Percentiles rank a stretch among this genome's conserved stretches.
Evolutionary conservation across 352 stramenopile species (phyloP).

Genomic region (Pythium aquatile): DNA sequence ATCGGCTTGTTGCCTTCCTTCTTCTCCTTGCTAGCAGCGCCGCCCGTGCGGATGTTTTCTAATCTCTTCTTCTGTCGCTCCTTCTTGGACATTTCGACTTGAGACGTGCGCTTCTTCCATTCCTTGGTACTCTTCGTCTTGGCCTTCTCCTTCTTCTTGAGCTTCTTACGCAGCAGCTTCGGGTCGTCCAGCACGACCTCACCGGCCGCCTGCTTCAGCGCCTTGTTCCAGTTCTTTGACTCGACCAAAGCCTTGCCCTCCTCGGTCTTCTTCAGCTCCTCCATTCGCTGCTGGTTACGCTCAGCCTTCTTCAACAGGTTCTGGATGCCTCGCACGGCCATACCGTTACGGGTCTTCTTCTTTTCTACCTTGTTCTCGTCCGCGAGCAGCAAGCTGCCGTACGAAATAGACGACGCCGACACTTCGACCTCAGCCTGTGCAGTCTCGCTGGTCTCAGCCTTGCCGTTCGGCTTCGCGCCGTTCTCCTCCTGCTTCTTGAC

Average conservation of each 20-base stretch:
- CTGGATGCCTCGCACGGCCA: slow-evolving; percentile 67
- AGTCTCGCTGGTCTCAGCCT: slow-evolving; percentile 10
- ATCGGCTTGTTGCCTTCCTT: slow-evolving; percentile 38
- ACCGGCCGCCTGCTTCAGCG: slow-evolving; percentile 68
- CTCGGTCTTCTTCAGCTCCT: slow-evolving; percentile 80
- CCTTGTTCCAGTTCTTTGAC: slow-evolving; percentile 70
- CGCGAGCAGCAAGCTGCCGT: slow-evolving; percentile 66
- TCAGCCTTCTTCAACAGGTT: slow-evolving; percentile 84
- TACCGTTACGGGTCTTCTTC: slow-evolving; percentile 70
- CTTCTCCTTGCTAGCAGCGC: slow-evolving; percentile 28
- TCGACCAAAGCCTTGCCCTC: slow-evolving; percentile 62
- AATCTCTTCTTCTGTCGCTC: slow-evolving; percentile 62
- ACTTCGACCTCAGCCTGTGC: slow-evolving; percentile 22
- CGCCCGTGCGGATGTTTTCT: slow-evolving; percentile 32
- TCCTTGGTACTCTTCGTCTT: slow-evolving; percentile 80
- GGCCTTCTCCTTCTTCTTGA: slow-evolving; percentile 84
- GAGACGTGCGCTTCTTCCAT: slow-evolving; percentile 66
- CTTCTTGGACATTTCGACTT: slow-evolving; percentile 65
- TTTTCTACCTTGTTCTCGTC: slow-evolving; percentile 52
- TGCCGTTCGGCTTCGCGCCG: slow-evolving; percentile 19
- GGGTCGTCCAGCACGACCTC: slow-evolving; percentile 71
- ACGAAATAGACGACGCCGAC: slow-evolving; percentile 53
- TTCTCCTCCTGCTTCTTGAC: slow-evolving; percentile 35
- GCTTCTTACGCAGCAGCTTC: slow-evolving; percentile 73
- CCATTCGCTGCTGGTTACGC: slow-evolving; percentile 66